These are phyloP conservation scores for Pelargonium nanum DNA, from an alignment of 345 rosid species.

Conservation along the genomic window DNA sequence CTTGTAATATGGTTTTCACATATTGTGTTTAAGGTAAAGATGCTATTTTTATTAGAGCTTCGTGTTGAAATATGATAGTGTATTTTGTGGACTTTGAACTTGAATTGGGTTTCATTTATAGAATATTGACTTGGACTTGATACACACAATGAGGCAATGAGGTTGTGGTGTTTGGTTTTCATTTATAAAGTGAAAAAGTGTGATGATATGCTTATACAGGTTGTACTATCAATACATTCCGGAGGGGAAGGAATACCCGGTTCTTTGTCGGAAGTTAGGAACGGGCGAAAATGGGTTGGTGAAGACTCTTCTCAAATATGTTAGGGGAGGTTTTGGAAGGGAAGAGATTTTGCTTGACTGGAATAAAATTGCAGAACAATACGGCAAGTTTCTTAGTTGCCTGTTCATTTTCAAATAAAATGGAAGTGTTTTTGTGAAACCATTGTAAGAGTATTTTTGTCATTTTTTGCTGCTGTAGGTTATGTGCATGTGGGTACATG, in stretches of 20 bases:
- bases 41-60: no score
- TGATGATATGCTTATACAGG: slow-evolving; percentile 26
- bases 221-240: slow-evolving; percentile 64
- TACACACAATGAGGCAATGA: background rate
- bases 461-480: slow-evolving; percentile 25
- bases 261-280: slow-evolving; percentile 51
- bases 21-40: no score
- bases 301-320: slow-evolving; percentile 21
- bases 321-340: slow-evolving; percentile 16
- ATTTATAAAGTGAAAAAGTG: background rate
- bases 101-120: no score
- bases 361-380: slow-evolving; percentile 70
- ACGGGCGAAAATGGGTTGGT: slow-evolving; percentile 26
- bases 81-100: no score
- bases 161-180: background rate
- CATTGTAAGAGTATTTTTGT: background rate
- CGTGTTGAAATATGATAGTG: no score
- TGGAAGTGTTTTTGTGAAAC: background rate
- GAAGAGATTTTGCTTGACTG: slow-evolving; percentile 86
- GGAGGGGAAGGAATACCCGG: slow-evolving; percentile 75
- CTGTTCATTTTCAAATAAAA: background rate
- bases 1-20: no score
- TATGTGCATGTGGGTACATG: slow-evolving; percentile 81
- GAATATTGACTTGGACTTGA: background rate
- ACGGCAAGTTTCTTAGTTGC: slow-evolving; percentile 34